Evolutionary conservation across 768 basidiomycete genomes (phyloP), one percentile per base, ranked within the genome.

Genomic region (Artomyces pyxidatus): DNA sequence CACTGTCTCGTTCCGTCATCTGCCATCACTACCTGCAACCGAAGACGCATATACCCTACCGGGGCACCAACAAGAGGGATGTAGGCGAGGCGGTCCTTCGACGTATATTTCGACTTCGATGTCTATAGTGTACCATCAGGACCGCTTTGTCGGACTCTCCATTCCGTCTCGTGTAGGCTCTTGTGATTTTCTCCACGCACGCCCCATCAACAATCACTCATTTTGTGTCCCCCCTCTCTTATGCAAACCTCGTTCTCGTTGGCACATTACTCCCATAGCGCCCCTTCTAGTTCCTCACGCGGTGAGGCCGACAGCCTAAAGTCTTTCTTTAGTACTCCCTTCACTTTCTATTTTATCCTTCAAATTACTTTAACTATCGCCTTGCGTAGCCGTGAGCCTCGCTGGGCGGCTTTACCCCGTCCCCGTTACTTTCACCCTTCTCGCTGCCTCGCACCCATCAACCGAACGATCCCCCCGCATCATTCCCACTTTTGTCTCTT

Each of bases 261-360:
- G 73, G 81, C 77, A 69, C 72, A 68, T 60, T 71, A 70, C 61
- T 71, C 68, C 68, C 63, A 66, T 64, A 67, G 71, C 70, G 68
- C 65, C 61, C 62, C 69, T 61, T 65, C 64, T 60, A 59, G 65
- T 69, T 71, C 68, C 65, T 65, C 71, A 69, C 70, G 69, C 71
- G 71, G 74, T 68, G 68, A 73, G 71, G 69, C 70, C 72, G 70
- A 78, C 74, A 77, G 68, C 71, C 67, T 71, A 67, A 68, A 65
- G 63, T 69, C 71, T 64, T 64, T 63, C 61, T 60, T 63, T 61
- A 58, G 61, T 66, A 60, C 64, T 68, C 67, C 74, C 74, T 71
- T 76, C 77, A 72, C 69, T 79, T 73, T 80, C 78, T 82, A 81
- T 78, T 73, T 88, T 87, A 87, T 87, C 86, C 76, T 78, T 84